phyloP scores from a whole-genome alignment of 73 alveolate genomes.

The Tetrahymena thermophila region DNA sequence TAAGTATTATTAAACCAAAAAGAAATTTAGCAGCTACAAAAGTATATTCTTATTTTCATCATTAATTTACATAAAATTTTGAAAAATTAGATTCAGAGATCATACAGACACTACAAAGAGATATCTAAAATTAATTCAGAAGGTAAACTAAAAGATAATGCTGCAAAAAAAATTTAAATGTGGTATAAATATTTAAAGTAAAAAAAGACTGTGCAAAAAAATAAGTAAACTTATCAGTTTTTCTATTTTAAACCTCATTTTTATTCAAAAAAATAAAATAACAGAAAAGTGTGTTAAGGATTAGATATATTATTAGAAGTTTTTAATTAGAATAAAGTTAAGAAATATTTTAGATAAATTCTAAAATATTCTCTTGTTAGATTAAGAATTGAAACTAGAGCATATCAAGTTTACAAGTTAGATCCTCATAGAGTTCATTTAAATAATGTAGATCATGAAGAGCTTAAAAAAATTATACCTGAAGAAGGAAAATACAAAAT shows the following conservation, averaged over 20 bases:
- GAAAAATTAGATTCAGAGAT: neutral
- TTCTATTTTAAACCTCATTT: neutral
- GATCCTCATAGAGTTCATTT: neutral
- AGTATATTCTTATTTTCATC: neutral
- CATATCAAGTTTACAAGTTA: neutral
- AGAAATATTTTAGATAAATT: neutral
- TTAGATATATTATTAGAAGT: neutral
- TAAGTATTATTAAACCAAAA: neutral
- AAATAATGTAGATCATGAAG: neutral
- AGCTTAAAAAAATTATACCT: neutral
- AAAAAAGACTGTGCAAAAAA: neutral
- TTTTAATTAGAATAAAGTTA: neutral
- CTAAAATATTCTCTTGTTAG: neutral
- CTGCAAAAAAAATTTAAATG: neutral
- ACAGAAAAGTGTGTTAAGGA: neutral
- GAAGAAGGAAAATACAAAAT: neutral
- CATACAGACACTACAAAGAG: neutral
- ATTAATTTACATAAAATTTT: neutral
- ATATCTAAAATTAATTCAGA: neutral
- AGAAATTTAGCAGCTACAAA: neutral
- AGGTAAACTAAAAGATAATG: neutral
- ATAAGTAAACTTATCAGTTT: neutral
- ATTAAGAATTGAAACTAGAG: neutral
- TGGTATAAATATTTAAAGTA: neutral
- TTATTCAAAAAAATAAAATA: neutral